Evolutionary conservation across 2,329 filamentous ascomycete genomes (phyloP), one percentile per base, ranked within the genome.

Genomic region (Diaporthe nobilis): DNA sequence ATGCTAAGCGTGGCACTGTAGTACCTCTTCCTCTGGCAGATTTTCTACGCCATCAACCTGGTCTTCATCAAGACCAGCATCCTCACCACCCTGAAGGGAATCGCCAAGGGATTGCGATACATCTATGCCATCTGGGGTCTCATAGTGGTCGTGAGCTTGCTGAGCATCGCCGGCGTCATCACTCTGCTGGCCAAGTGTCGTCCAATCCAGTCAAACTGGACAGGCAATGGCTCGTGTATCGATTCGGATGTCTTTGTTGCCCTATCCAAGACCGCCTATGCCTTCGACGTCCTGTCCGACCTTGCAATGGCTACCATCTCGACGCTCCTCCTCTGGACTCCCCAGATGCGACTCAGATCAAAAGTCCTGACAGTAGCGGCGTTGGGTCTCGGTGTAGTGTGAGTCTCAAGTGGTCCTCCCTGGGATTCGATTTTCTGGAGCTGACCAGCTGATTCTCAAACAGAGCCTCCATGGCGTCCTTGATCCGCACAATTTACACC

Each of bases 11-110:
- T 25, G 47, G 4, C 13, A 34, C 49, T 34, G 4, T 28, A 77
- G 76, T 77, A 77, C 57, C 76, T 77, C 70, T 77, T 77, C 44
- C 76, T 77, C 63, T 77, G 76, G 76, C 76, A 77, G 51, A 44
- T 75, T 3, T 75, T 77, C 34, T 77, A 77, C 65, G 55, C 76
- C 8, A 63, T 73, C 42, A 73, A 67, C 39, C 70, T 77, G 10
- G 76, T 77, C 42, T 77, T 75, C 51, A 73, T 77, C 49, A 77
- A 77, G 34, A 68, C 76, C 42, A 77, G 76, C 63, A 77, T 77
- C 28, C 70, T 77, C 39, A 73, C 57, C 44, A 65, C 76, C 9
- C 39, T 77, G 22, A 75, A 77, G 49, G 63, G 73, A 4, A 51
- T 77, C 49, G 73, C 75, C 70, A 71, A 65, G 49, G 34, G 65